Conservation (phyloP, 202 grass and related monocot species). For the Elaeis oleifera region DNA sequence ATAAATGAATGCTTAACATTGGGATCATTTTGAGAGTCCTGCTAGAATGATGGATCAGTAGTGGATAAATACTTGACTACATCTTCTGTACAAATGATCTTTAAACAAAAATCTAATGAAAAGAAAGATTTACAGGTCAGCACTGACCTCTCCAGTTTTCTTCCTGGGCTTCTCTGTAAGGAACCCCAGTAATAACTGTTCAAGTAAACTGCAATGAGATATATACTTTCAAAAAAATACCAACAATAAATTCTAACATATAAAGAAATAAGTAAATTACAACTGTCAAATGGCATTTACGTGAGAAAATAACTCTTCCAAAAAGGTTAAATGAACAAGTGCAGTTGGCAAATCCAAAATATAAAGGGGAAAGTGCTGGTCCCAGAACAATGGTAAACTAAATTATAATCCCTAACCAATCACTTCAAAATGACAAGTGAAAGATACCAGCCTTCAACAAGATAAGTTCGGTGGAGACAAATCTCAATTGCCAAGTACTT, state of each 20-base stretch:
- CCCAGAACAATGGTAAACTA: too few relatives aligned
- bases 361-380: too few relatives aligned
- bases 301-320: too few relatives aligned
- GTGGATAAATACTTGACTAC: neutral
- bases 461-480: too few relatives aligned
- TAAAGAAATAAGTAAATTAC: neutral
- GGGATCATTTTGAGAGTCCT: constrained; percentile 40
- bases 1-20: constrained; percentile 40
- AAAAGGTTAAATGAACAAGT: too few relatives aligned
- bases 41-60: neutral
- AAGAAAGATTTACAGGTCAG: neutral
- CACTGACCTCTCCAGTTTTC: constrained; percentile 38
- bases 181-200: constrained; percentile 48
- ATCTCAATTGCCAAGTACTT: too few relatives aligned
- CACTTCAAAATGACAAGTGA: too few relatives aligned
- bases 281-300: neutral
- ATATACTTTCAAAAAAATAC: neutral
- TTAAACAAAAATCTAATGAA: neutral
- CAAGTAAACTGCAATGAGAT: constrained; percentile 33
- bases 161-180: constrained; percentile 37
- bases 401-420: too few relatives aligned
- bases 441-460: too few relatives aligned
- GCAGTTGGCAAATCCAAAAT: too few relatives aligned
- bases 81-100: neutral
- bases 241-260: neutral